Evolutionary conservation across 2,329 filamentous ascomycete species (phyloP), one percentile per base, ranked within the genome.

Genomic region (Ascosphaera aggregata): DNA sequence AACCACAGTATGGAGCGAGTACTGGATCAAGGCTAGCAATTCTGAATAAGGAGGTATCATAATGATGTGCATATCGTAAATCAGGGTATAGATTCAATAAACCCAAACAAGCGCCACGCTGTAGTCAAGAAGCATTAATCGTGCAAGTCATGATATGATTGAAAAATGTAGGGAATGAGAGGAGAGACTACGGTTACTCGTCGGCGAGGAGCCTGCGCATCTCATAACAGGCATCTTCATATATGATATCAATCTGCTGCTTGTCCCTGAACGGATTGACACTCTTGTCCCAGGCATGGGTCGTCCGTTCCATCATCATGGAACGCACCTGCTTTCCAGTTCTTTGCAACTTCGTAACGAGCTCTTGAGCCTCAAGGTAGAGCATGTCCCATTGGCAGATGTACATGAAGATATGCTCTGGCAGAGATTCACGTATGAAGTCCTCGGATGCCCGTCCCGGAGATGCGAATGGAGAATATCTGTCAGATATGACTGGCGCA

Each of bases 301-400:
- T 47, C n/a, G 52, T 59, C 39, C 54, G 56, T 38, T 60, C 56
- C 34, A 65, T 60, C 49, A 62, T 56, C 52, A 60, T 62, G 37
- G 53, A 52, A 16, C 58, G 54, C 3, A 63, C 57, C 4, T 52
- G 54, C 43, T 65, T 65, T 17, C 60, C 57, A 37, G 63, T 47
- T 1, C 43, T 42, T 27, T 62, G 49, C 24, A 65, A 45, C 9
- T 57, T 52, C 9, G 57, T 51, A 35, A 60, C 55, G 39, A 65
- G 64, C 1, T 45, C 43, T 43, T 62, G 55, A 4, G 68, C 71
- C 49, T 76, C 71, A 11, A 64, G 63, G n/a, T 73, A 58, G 11
- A 76, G 56, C 71, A 75, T 75, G 48, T 76, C 71, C 66, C 67
- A 75, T 49, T 76, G 71, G 50, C 71, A 75, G 34, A 69, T 66